Evolutionary conservation across 2,329 filamentous ascomycete genomes (phyloP), one percentile per base, ranked within the genome.

Genomic region (Didymella arachidicola): DNA sequence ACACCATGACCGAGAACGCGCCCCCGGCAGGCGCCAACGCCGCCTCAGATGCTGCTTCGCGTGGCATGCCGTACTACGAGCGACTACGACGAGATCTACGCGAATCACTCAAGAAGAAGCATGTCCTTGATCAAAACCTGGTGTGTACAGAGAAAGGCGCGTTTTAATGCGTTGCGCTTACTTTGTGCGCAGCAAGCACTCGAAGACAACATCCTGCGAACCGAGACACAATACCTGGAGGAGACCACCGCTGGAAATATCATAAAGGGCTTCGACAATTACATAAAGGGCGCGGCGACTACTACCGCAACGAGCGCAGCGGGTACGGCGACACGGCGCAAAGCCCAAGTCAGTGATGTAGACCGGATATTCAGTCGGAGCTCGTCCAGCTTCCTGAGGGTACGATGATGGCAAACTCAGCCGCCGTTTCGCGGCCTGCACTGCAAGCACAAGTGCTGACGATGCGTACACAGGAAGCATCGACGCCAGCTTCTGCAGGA

Each of bases 261-360:
- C 74, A 94, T 99, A 76, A 93, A 91, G 47, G 95, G 95, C 22
- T 99, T 99, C 77, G 95, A 99, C 77, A 96, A 93, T 75, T 99
- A 98, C 80, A 96, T 97, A 82, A 99, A 99, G 78, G 93, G 92
- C 53, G 72, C 86, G 8, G 86, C 87, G n/a, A 82, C 83, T 1
- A 84, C 87, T 11, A 83, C 86, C 65, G 82, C 79, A 3, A 72
- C 76, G 5, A 69, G 73, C 53, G 78, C 77, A 27, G 68, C 69
- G 44, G 78, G 73, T 55, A 77, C 71, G 34, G 71, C 66, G 59
- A 76, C 89, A 72, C 85, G 88, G 70, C 86, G 90, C 75, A 83
- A 80, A 60, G 79, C 84, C 25, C 85, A 85, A 5, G 80, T 89
- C 47, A 83, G 83, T 60, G 91, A 93, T 51, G 84, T 86, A 67